A percentile compares a stretch with the other conserved stretches of the same genome.
phyloP scores from a whole-genome alignment of 75 land plant species.

The Cryptomeria japonica region DNA sequence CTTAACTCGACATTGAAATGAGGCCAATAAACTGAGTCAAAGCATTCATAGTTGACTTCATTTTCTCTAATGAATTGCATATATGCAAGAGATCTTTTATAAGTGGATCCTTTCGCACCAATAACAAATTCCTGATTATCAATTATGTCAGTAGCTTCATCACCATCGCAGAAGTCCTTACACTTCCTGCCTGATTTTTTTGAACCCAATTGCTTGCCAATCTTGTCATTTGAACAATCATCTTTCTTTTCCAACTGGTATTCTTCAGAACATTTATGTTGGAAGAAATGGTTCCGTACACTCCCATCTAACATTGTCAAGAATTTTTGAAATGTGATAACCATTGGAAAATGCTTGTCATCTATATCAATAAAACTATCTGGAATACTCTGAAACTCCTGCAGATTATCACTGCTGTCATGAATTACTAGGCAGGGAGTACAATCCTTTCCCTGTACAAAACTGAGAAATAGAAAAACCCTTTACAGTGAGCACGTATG shows the following conservation, averaged over 20 bases:
- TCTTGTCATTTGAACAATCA: not conserved
- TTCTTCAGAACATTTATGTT: not conserved
- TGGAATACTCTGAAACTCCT: constrained; percentile 38
- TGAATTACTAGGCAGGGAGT: constrained; percentile 15
- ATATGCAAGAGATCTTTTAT: constrained; percentile 20
- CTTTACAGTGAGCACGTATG: not conserved
- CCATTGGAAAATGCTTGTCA: constrained; percentile 39
- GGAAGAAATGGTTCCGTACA: constrained; percentile 28
- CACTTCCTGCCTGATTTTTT: not conserved
- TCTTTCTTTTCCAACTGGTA: not conserved
- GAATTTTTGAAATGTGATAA: constrained; percentile 59
- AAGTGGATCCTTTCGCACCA: constrained; percentile 5
- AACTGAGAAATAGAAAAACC: not conserved
- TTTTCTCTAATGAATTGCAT: constrained; percentile 29
- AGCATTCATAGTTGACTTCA: constrained; percentile 59
- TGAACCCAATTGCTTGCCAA: not conserved
- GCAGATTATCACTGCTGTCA: constrained; percentile 22
- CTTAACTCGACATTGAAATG: constrained; percentile 31
- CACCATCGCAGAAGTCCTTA: constrained; percentile 29
- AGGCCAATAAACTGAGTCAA: constrained; percentile 53
- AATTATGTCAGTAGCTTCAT: constrained; percentile 7
- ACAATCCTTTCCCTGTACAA: not conserved
- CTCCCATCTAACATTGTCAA: constrained; percentile 65
- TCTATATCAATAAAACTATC: constrained; percentile 39
- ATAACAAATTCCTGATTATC: not conserved